Base-by-base conservation (phyloP, 108 stramenopile species). In the Skeletonema menzelii region DNA sequence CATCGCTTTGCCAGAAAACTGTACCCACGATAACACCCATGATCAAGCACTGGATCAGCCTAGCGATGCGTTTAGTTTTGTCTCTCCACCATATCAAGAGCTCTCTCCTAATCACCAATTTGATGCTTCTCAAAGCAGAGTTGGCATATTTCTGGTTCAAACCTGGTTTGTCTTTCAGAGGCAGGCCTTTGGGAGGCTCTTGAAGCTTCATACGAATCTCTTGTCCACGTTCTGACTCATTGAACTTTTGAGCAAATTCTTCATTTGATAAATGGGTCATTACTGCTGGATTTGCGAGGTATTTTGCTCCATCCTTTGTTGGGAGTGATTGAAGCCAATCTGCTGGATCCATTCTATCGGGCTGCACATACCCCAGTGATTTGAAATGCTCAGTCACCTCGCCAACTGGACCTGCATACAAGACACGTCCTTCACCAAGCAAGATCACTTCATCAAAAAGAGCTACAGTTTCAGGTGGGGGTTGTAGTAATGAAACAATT, bases 391-490 rank as follows among this genome's bases (percentile, higher is more conserved):
- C 35, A 56, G 87, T 57, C 1, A 92, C 77, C 10, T 73, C 63
- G 30, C 87, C 90, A 24, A 93, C 81, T 8, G 88, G 90, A 8
- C 96, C 97, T n/a, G 87, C 83, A 70, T 91, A 95, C 27, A 97
- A 82, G 26, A 95, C 69, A 28, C 68, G 82, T 28, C 97, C 97
- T 27, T 89, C 72, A 70, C 87, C 85, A 22, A 98, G 67, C 58
- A 98, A 67, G 14, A 96, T 87, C 10, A 97, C 35, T 38, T 96
- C 89, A 67, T 97, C 96, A 75, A 98, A 98, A 35, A 94, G 77
- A 22, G 90, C 91, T 30, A 94, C 93, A n/a, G 92, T 92, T 82
- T 97, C 95, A 3, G 94, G 95, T 0, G 95, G 88, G 20, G 97
- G 95, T 65, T 97, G 96, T 6, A 96, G 84, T 34, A 97, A 88